These are phyloP conservation scores for Salix suchowensis DNA, from an alignment of 345 rosid species.

Conservation along the genomic window DNA sequence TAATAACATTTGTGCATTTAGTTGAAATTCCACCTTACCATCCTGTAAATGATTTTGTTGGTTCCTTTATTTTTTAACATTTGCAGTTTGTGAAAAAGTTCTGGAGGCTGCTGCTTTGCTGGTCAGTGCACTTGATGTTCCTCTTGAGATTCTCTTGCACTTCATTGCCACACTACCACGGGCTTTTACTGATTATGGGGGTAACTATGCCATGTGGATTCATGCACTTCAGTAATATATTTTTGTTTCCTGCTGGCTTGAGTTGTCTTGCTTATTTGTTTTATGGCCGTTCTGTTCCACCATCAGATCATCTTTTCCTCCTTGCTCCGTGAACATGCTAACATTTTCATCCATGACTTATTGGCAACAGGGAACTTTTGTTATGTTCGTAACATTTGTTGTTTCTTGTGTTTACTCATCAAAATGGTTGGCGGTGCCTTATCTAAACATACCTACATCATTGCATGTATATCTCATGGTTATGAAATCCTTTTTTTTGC, in stretches of 20 bases:
- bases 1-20: slow-evolving; percentile 11
- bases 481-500: background rate
- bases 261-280: background rate
- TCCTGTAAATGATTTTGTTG: background rate
- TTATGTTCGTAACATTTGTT: background rate
- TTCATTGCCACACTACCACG: slow-evolving; percentile 74
- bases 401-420: background rate
- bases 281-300: background rate
- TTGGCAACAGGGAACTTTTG: background rate
- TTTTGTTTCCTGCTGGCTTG: background rate
- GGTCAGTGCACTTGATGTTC: slow-evolving; percentile 45
- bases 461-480: background rate
- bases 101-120: slow-evolving; percentile 61
- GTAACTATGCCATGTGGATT: slow-evolving; percentile 30
- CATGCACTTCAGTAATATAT: background rate
- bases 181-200: slow-evolving; percentile 73
- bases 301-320: background rate
- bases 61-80: slow-evolving; percentile 7
- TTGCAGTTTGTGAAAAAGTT: slow-evolving; percentile 59
- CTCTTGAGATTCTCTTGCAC: slow-evolving; percentile 64
- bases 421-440: background rate
- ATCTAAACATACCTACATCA: background rate
- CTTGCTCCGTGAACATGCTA: background rate
- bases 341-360: background rate
- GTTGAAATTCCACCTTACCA: slow-evolving; percentile 1